phyloP scores from a whole-genome alignment of 768 basidiomycete species.

The Mrakia frigida region DNA sequence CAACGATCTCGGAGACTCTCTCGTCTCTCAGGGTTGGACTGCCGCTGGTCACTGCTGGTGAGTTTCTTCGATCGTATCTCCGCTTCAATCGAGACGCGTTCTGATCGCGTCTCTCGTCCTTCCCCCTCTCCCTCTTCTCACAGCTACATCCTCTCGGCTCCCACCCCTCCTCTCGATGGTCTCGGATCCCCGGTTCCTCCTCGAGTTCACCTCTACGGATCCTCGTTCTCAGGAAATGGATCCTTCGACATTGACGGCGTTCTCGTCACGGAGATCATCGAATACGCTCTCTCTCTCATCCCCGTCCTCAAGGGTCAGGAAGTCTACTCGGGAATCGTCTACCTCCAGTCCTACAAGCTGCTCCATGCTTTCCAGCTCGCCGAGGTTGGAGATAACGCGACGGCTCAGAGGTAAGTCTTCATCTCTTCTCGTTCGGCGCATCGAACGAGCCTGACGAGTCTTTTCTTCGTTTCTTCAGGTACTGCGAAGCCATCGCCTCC shows the following conservation, averaged over 20 bases:
- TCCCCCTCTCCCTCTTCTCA: background rate
- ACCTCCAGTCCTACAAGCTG: constrained; percentile 82
- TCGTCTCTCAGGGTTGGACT: constrained; percentile 63
- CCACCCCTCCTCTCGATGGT: constrained; percentile 68
- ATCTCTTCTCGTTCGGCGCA: background rate
- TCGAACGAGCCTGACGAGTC: background rate
- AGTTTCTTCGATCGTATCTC: constrained; percentile 39
- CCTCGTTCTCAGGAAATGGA: background rate
- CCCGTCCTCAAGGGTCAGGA: constrained; percentile 77
- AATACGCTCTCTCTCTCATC: constrained; percentile 80
- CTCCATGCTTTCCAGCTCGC: constrained; percentile 68
- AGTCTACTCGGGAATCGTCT: constrained; percentile 69
- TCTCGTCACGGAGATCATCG: constrained; percentile 81
- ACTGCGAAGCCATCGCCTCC: constrained; percentile 79
- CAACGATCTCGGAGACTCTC: constrained; percentile 75
- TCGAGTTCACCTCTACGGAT: constrained; percentile 55
- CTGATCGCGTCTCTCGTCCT: background rate
- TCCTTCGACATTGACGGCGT: constrained; percentile 61
- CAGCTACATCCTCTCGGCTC: constrained; percentile 82
- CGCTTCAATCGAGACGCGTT: background rate
- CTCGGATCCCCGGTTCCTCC: constrained; percentile 63
- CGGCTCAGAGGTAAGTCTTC: constrained; percentile 62
- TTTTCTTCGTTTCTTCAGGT: constrained; percentile 53
- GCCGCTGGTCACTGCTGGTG: constrained; percentile 93
- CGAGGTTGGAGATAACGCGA: constrained; percentile 71